phyloP scores from a whole-genome alignment of 108 stramenopile genomes.

The Cyclostephanos tholiformis region DNA sequence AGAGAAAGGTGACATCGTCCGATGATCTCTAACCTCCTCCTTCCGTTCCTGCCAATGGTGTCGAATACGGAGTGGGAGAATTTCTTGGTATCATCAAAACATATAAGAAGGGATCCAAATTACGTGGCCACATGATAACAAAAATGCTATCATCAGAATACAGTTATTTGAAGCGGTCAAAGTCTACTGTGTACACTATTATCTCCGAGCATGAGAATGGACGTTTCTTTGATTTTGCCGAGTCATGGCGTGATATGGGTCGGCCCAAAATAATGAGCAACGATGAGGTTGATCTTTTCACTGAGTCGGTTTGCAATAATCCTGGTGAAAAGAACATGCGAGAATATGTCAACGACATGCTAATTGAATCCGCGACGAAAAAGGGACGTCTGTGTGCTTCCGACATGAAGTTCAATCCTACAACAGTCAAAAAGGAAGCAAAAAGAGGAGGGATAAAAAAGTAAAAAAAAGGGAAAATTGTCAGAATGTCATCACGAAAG shows the following conservation, averaged over 20 bases:
- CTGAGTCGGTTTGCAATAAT: background rate
- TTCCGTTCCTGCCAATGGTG: too few species aligned
- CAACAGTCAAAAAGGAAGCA: slow-evolving; percentile 5
- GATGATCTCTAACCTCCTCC: too few species aligned
- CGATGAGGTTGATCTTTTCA: background rate
- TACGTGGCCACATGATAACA: too few species aligned
- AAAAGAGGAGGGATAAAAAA: background rate
- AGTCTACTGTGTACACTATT: too few species aligned
- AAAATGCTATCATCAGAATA: too few species aligned
- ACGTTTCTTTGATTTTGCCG: background rate
- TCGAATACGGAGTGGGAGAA: too few species aligned
- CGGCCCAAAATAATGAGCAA: background rate
- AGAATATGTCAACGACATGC: background rate
- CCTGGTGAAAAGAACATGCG: background rate
- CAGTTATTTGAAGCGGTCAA: too few species aligned
- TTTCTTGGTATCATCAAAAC: too few species aligned
- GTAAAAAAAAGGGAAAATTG: background rate
- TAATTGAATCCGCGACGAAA: background rate
- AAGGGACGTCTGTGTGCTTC: background rate
- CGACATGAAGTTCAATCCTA: slow-evolving; percentile 1
- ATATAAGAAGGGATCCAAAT: too few species aligned
- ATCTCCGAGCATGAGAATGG: background rate
- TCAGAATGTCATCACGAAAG: too few species aligned
- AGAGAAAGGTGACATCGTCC: too few species aligned
- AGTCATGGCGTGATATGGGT: background rate